phyloP scores from a whole-genome alignment of 495 filamentous ascomycete genomes.

The Lepidopterella palustris region DNA sequence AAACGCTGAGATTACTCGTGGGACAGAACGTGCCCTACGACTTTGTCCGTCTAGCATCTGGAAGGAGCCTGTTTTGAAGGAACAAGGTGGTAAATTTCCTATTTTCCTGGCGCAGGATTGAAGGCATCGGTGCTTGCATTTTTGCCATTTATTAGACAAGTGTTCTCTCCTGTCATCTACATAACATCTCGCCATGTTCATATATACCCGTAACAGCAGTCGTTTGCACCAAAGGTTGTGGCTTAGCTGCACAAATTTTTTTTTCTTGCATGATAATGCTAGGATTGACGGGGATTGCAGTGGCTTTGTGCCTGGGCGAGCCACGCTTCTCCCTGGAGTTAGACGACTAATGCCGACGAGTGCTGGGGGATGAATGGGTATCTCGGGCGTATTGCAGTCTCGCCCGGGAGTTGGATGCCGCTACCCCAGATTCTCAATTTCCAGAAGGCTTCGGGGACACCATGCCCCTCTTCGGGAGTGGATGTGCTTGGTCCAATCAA shows the following conservation, averaged over 20 bases:
- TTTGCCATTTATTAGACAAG: background rate
- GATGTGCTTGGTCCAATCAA: background rate
- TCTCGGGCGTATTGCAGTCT: background rate
- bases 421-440: slow-evolving; percentile 3
- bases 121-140: background rate
- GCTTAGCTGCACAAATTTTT: background rate
- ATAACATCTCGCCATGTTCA: background rate
- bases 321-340: background rate
- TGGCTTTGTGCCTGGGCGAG: background rate
- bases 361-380: background rate
- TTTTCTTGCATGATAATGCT: too few relatives aligned
- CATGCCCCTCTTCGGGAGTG: too few relatives aligned
- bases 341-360: background rate
- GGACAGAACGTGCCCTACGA: slow-evolving; percentile 83
- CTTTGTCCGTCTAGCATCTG: slow-evolving; percentile 73
- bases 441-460: background rate
- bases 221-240: background rate
- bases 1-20: slow-evolving; percentile 68
- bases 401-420: background rate
- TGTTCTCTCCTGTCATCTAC: background rate
- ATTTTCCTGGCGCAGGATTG: background rate
- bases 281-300: background rate
- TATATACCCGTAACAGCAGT: background rate
- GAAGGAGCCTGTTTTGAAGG: slow-evolving; percentile 56
- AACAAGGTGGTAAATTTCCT: background rate